Conservation (phyloP, 1,284 basidiomycete genomes). For the Phellopilus nigrolimitatus region DNA sequence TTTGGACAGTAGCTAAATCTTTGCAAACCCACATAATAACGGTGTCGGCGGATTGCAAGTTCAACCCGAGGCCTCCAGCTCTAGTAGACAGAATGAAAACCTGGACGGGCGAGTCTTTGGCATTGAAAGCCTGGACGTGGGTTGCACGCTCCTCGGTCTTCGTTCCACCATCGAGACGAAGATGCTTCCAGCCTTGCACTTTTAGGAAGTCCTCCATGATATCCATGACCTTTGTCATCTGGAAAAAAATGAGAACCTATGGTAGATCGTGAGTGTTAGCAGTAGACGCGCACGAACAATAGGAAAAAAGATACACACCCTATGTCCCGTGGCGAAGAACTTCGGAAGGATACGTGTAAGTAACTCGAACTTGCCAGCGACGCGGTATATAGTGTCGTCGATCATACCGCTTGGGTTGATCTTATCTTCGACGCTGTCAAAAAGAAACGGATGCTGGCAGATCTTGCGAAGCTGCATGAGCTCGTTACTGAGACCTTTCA, state of each 20-base stretch:
- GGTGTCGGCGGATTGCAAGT: slow-evolving; percentile 97
- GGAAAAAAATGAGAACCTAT: slow-evolving; percentile 97
- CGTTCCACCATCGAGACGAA: slow-evolving; percentile 95
- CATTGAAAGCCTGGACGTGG: slow-evolving; percentile 90
- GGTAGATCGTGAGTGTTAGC: slow-evolving; percentile 10
- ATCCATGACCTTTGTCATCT: slow-evolving; percentile 99
- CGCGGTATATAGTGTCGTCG: slow-evolving; percentile 84
- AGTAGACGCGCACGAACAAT: slow-evolving; percentile 7
- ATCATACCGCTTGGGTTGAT: slow-evolving; percentile 80
- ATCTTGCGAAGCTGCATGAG: slow-evolving; percentile 99
- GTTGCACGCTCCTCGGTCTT: slow-evolving; percentile 97
- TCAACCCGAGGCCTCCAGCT: slow-evolving; percentile 96
- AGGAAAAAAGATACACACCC: slow-evolving; percentile 45
- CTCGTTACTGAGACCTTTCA: slow-evolving; percentile 92
- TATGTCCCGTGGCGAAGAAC: slow-evolving; percentile 88
- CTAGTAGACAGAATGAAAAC: slow-evolving; percentile 97
- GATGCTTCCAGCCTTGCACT: slow-evolving; percentile 85
- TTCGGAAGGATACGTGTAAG: slow-evolving; percentile 92
- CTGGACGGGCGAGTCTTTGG: slow-evolving; percentile 83
- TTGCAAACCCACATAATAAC: slow-evolving; percentile 87
- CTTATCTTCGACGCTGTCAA: slow-evolving; percentile 91
- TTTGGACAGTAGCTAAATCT: slow-evolving; percentile 22
- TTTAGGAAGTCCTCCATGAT: slow-evolving; percentile 99
- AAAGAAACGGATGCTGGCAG: slow-evolving; percentile 96
- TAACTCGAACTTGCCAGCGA: slow-evolving; percentile 95